phyloP scores from a whole-genome alignment of 306 rosid genomes.

The Cucumis cinereus region DNA sequence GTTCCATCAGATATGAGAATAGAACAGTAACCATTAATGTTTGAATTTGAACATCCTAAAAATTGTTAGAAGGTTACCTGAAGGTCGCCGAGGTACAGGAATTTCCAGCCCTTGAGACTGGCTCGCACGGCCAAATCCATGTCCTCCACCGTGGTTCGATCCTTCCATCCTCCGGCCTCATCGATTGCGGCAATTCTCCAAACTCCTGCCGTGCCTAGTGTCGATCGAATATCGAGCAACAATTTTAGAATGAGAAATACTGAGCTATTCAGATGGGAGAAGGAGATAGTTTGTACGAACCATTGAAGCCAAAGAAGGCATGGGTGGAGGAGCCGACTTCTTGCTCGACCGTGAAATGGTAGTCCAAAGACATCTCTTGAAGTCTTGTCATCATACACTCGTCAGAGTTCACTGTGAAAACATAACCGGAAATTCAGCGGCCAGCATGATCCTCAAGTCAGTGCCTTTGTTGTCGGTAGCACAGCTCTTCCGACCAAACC shows the following conservation, averaged over 20 bases:
- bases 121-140: constrained; percentile 92
- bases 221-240: neutral
- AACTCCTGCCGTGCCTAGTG: constrained; percentile 79
- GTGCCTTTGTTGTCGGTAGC: neutral
- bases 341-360: constrained; percentile 87
- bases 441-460: neutral
- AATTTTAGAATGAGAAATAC: neutral
- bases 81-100: constrained; percentile 48
- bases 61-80: constrained; percentile 24
- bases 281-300: constrained; percentile 13
- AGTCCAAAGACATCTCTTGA: constrained; percentile 96
- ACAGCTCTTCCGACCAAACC: neutral
- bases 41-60: neutral
- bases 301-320: constrained; percentile 79
- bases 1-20: neutral
- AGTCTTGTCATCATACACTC: constrained; percentile 88
- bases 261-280: neutral
- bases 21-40: neutral
- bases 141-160: constrained; percentile 86
- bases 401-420: constrained; percentile 50
- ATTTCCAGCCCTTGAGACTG: constrained; percentile 90
- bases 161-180: constrained; percentile 95
- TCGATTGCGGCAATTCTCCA: constrained; percentile 80
- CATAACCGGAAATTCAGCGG: neutral
- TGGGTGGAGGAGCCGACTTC: constrained; percentile 83